Evolutionary conservation across 495 filamentous ascomycete genomes (phyloP).

Genomic region (Podospora anserina): DNA sequence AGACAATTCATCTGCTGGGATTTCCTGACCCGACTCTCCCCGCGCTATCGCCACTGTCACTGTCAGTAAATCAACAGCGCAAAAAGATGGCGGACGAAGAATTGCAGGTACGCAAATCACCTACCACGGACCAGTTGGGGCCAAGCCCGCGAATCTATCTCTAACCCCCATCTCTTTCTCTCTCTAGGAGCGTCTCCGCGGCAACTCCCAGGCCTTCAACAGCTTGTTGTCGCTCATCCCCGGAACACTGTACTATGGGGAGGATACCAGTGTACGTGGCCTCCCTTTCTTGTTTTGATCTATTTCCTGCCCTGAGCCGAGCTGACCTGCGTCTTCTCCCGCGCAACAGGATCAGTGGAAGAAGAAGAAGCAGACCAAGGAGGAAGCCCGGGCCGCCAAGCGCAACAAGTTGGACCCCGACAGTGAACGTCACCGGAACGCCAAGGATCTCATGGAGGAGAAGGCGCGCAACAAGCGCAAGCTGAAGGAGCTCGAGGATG

Average conservation of each 20-base stretch:
- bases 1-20: conserved; percentile 3
- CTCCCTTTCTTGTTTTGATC: conserved; percentile 37
- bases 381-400: conserved; percentile 71
- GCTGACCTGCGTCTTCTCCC: not conserved
- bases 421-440: conserved; percentile 62
- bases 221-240: conserved; percentile 89
- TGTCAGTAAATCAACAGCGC: not conserved
- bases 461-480: conserved; percentile 68
- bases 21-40: not conserved
- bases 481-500: conserved; percentile 33
- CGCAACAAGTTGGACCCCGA: conserved; percentile 84
- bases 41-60: not conserved
- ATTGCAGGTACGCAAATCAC: conserved; percentile 29
- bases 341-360: conserved; percentile 71
- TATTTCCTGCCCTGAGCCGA: not conserved
- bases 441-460: conserved; percentile 83
- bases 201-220: conserved; percentile 83
- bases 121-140: not conserved
- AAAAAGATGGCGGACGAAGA: conserved; percentile 30
- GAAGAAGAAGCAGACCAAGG: conserved; percentile 84
- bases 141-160: conserved; percentile 1
- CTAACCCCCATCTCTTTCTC: conserved; percentile 12
- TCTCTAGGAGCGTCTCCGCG: conserved; percentile 74
- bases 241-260: conserved; percentile 86
- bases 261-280: conserved; percentile 68